These are phyloP conservation scores for Gymnopus androsaceus DNA, from an alignment of 1,284 basidiomycete species.

Conservation along the genomic window DNA sequence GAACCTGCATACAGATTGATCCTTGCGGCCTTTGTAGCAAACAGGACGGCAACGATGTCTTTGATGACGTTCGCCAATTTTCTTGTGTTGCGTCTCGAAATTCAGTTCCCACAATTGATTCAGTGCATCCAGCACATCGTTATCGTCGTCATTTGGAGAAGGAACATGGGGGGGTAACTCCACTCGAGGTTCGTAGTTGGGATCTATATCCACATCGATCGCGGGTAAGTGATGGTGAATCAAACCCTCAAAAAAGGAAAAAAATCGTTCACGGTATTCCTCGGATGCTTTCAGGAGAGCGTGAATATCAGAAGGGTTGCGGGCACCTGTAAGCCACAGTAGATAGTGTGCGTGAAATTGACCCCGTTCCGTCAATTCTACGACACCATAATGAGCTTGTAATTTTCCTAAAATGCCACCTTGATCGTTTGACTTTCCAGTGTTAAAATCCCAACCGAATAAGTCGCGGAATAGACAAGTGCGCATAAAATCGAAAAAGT, in stretches of 20 bases:
- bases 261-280: slow-evolving; percentile 12
- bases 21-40: slow-evolving; percentile 26
- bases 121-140: too few relatives aligned
- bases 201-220: too few relatives aligned
- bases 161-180: background rate
- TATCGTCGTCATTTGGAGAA: background rate
- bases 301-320: slow-evolving; percentile 24
- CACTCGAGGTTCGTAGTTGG: background rate
- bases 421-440: slow-evolving; percentile 1
- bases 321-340: slow-evolving; percentile 30
- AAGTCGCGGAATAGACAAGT: slow-evolving; percentile 27
- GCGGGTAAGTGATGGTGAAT: slow-evolving; percentile 10
- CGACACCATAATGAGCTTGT: slow-evolving; percentile 29
- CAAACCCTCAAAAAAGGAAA: slow-evolving; percentile 5
- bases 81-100: background rate
- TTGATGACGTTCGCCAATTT: slow-evolving; percentile 19
- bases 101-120: background rate
- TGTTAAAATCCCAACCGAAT: slow-evolving; percentile 18
- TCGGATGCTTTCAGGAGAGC: slow-evolving; percentile 9
- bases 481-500: too few relatives aligned
- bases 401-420: slow-evolving; percentile 28
- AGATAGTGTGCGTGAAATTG: slow-evolving; percentile 34
- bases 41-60: slow-evolving; percentile 19
- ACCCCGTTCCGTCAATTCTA: slow-evolving; percentile 32
- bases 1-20: slow-evolving; percentile 23